A percentile compares a stretch with the other conserved stretches of the same genome.
phyloP scores from a whole-genome alignment of 2,329 filamentous ascomycete genomes.

The Colletotrichum sp. region DNA sequence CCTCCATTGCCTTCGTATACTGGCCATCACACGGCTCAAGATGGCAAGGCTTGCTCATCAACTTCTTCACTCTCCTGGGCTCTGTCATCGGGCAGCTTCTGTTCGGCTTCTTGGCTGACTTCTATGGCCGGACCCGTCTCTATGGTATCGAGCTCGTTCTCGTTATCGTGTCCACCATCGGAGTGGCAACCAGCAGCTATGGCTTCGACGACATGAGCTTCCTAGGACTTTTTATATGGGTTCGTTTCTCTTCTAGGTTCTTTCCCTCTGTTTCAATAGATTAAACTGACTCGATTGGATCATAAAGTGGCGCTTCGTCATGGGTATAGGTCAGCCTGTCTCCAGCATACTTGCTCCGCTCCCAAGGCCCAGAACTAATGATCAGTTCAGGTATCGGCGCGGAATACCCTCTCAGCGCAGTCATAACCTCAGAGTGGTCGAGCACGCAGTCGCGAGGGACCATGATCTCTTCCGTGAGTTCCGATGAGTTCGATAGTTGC shows the following conservation, averaged over 20 bases:
- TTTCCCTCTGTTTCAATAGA: neutral
- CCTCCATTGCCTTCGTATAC: constrained; percentile 58
- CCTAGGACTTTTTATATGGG: constrained; percentile 54
- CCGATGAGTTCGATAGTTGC: neutral
- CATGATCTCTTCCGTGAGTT: constrained; percentile 66
- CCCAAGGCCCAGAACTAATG: neutral
- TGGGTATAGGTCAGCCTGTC: constrained; percentile 50
- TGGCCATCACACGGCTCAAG: constrained; percentile 48
- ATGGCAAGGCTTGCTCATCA: constrained; percentile 54
- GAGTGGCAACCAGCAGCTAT: constrained; percentile 56
- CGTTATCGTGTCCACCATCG: constrained; percentile 62
- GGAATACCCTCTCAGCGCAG: constrained; percentile 70
- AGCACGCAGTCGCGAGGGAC: constrained; percentile 68
- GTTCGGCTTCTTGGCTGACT: constrained; percentile 60
- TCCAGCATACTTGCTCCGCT: neutral
- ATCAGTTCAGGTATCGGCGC: constrained; percentile 50
- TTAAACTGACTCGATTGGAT: neutral
- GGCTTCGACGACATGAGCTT: constrained; percentile 56
- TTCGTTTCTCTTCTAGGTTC: constrained; percentile 23
- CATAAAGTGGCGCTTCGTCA: constrained; percentile 55
- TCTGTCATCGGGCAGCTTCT: constrained; percentile 57
- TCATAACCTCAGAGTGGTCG: constrained; percentile 71
- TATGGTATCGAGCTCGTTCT: constrained; percentile 63
- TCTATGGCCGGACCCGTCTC: constrained; percentile 58
- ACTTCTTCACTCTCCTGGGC: constrained; percentile 57